phyloP scores from a whole-genome alignment of 345 rosid species.

The Populus davidiana region DNA sequence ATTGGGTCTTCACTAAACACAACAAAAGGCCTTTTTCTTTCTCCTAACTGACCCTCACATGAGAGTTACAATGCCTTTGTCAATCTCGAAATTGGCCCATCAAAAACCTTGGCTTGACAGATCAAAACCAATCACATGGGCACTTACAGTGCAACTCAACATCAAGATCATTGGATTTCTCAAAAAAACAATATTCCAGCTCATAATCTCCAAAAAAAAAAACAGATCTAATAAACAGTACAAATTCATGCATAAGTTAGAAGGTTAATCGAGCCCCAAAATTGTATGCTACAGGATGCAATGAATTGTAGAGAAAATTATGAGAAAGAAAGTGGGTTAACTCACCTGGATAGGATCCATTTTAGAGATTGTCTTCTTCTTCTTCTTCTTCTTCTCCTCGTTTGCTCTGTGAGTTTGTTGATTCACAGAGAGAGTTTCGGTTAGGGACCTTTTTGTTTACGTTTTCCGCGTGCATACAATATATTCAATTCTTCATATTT shows the following conservation, averaged over 20 bases:
- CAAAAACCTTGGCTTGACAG: not conserved
- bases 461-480: not conserved
- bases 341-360: constrained; percentile 51
- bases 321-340: constrained; percentile 1
- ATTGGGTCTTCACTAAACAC: not conserved
- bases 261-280: not conserved
- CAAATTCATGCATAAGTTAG: not conserved
- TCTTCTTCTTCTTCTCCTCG: not conserved
- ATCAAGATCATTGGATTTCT: not conserved
- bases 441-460: not conserved
- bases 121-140: not conserved
- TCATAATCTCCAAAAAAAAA: not conserved
- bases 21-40: not conserved
- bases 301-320: not conserved
- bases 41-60: not conserved
- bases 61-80: not conserved
- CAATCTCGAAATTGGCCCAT: not conserved
- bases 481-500: constrained; percentile 4
- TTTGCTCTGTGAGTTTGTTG: not conserved
- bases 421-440: not conserved
- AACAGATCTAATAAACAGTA: constrained; percentile 4
- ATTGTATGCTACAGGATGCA: not conserved
- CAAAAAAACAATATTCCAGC: not conserved
- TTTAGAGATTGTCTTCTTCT: not conserved
- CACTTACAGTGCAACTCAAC: not conserved